These are phyloP conservation scores for Paecilomyces sp. DNA, from an alignment of 2,329 filamentous ascomycete species.

Conservation along the genomic window DNA sequence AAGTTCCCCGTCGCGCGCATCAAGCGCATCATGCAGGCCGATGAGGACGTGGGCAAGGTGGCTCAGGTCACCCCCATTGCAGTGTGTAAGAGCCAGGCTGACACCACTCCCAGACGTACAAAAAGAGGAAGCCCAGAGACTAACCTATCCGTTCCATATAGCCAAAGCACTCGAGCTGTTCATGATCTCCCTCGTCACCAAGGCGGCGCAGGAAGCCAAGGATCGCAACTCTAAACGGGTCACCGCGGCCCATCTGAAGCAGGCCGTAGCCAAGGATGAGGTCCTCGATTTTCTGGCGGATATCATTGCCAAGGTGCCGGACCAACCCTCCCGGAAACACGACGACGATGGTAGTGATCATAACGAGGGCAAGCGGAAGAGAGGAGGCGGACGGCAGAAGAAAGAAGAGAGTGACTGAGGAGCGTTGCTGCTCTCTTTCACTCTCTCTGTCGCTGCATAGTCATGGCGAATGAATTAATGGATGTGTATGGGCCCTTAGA, in stretches of 20 bases:
- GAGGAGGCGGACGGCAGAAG: constrained; percentile 32
- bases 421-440: not conserved
- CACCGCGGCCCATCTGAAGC: constrained; percentile 83
- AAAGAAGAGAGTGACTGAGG: constrained; percentile 27
- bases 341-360: constrained; percentile 33
- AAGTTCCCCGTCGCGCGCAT: constrained; percentile 97
- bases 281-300: constrained; percentile 92
- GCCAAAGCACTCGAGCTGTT: constrained; percentile 95
- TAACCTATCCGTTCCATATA: constrained; percentile 22
- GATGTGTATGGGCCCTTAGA: not conserved
- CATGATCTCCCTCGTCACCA: constrained; percentile 89
- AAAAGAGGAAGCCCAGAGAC: constrained; percentile 4
- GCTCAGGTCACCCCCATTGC: constrained; percentile 95
- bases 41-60: constrained; percentile 97
- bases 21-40: constrained; percentile 98
- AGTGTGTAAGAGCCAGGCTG: constrained; percentile 53
- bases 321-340: constrained; percentile 45
- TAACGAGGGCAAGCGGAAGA: constrained; percentile 41
- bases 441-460: not conserved
- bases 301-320: constrained; percentile 78
- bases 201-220: constrained; percentile 76
- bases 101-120: constrained; percentile 1
- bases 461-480: not conserved
- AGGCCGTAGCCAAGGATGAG: constrained; percentile 78
- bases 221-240: constrained; percentile 82